Conservation (phyloP, 108 stramenopile species). For the Nitzschia palea region DNA sequence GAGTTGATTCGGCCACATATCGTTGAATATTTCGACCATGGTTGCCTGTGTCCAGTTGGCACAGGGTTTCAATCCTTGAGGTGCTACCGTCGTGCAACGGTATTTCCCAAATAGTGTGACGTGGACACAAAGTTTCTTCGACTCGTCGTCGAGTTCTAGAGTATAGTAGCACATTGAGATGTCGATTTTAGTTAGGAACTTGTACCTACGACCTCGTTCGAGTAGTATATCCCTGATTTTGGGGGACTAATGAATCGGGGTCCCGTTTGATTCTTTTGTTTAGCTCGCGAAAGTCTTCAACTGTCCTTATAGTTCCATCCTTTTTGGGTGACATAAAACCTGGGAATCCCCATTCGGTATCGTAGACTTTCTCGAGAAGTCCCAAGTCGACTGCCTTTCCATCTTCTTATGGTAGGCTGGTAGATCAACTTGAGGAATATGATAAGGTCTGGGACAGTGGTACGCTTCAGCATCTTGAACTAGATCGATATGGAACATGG, state of each 20-base stretch:
- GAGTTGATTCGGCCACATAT: slow-evolving; percentile 11
- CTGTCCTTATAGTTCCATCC: slow-evolving; percentile 23
- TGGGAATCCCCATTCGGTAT: slow-evolving; percentile 18
- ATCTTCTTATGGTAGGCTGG: slow-evolving; percentile 30
- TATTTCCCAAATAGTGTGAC: slow-evolving; percentile 33
- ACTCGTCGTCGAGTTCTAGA: slow-evolving; percentile 21
- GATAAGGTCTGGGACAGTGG: slow-evolving; percentile 23
- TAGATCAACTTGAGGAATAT: slow-evolving; percentile 10
- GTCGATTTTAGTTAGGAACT: slow-evolving; percentile 38
- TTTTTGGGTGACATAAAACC: slow-evolving; percentile 41
- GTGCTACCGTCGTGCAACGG: slow-evolving; percentile 18
- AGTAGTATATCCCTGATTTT: slow-evolving; percentile 44
- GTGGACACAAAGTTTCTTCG: slow-evolving; percentile 27
- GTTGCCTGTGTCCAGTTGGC: slow-evolving; percentile 34
- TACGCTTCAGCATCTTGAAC: slow-evolving; percentile 23
- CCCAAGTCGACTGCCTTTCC: slow-evolving; percentile 19
- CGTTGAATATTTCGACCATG: slow-evolving; percentile 33
- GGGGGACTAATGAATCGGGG: slow-evolving; percentile 12
- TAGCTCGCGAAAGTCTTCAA: slow-evolving; percentile 40
- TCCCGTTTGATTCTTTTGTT: slow-evolving; percentile 22
- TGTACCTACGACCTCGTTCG: slow-evolving; percentile 12
- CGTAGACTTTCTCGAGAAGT: not conserved
- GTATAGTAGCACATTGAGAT: slow-evolving; percentile 21
- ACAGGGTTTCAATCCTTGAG: slow-evolving; percentile 19
- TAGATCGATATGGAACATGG: slow-evolving; percentile 35